These are phyloP conservation scores for Torulaspora pretoriensis DNA, from an alignment of 1,139 yeast species.

Conservation along the genomic window DNA sequence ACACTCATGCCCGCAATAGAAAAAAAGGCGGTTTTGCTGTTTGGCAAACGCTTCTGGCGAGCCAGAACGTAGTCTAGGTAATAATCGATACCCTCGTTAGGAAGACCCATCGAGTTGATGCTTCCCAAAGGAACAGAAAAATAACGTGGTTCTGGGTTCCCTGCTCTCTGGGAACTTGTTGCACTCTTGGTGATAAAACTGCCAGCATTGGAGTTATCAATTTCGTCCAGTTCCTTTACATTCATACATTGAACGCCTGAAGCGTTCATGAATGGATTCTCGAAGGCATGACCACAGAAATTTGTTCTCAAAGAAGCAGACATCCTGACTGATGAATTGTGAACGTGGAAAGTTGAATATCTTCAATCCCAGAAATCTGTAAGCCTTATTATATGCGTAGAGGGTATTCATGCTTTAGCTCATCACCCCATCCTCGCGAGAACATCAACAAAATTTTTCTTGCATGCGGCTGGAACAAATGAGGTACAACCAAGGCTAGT, in stretches of 20 bases:
- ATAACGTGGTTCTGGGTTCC: constrained; percentile 34
- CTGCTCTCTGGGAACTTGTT: constrained; percentile 27
- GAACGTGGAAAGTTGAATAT: no score
- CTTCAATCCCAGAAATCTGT: no score
- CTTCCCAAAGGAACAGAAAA: constrained; percentile 31
- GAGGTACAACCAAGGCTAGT: no score
- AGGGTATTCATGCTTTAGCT: no score
- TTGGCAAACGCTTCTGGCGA: constrained; percentile 20
- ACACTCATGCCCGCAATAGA: constrained; percentile 34
- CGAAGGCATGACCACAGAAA: constrained; percentile 21
- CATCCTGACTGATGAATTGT: constrained; percentile 4
- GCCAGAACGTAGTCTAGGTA: constrained; percentile 27
- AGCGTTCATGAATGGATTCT: constrained; percentile 33
- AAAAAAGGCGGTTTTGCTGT: constrained; percentile 23
- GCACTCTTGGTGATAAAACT: constrained; percentile 32
- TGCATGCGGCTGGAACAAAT: no score
- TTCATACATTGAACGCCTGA: constrained; percentile 34
- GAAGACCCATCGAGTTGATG: constrained; percentile 34
- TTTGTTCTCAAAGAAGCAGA: constrained; percentile 19
- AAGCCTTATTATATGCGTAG: no score
- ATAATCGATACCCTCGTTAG: constrained; percentile 31
- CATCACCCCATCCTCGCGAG: no score
- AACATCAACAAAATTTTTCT: no score
- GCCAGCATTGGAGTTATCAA: constrained; percentile 27
- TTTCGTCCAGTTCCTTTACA: constrained; percentile 24